phyloP scores from a whole-genome alignment of 495 filamentous ascomycete species.

The Aspergillus bridgeri region DNA sequence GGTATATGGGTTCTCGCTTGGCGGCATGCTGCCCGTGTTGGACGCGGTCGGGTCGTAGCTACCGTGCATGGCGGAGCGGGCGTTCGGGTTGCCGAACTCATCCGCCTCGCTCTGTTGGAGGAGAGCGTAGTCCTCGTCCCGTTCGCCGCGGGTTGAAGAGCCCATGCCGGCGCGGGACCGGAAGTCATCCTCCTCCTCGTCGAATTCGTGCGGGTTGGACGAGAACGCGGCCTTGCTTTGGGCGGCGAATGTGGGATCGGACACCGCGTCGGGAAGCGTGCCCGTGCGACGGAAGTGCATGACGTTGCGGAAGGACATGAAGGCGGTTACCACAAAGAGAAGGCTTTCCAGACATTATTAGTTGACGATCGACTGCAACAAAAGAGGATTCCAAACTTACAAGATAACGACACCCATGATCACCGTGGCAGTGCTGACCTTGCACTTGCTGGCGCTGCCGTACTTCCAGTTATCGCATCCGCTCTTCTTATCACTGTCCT shows the following conservation, averaged over 20 bases:
- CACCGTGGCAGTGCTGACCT: constrained; percentile 71
- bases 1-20: constrained; percentile 41
- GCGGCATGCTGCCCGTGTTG: constrained; percentile 25
- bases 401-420: constrained; percentile 76
- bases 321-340: constrained; percentile 67
- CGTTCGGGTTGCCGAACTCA: constrained; percentile 36
- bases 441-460: constrained; percentile 57
- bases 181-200: constrained; percentile 49
- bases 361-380: constrained; percentile 12
- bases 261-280: constrained; percentile 63
- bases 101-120: constrained; percentile 46
- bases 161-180: constrained; percentile 39
- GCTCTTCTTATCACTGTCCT: constrained; percentile 23
- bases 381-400: constrained; percentile 47
- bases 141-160: constrained; percentile 31
- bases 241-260: constrained; percentile 49
- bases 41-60: constrained; percentile 41
- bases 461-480: constrained; percentile 53
- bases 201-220: constrained; percentile 48
- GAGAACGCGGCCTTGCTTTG: constrained; percentile 51
- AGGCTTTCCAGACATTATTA: constrained; percentile 47
- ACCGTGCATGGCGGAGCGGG: constrained; percentile 34
- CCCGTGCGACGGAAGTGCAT: constrained; percentile 76
- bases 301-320: constrained; percentile 72
- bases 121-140: constrained; percentile 46